Evolutionary conservation across 352 stramenopile genomes (phyloP), one percentile per base, ranked within the genome.

Genomic region (Phytopythium chamaehyphon): DNA sequence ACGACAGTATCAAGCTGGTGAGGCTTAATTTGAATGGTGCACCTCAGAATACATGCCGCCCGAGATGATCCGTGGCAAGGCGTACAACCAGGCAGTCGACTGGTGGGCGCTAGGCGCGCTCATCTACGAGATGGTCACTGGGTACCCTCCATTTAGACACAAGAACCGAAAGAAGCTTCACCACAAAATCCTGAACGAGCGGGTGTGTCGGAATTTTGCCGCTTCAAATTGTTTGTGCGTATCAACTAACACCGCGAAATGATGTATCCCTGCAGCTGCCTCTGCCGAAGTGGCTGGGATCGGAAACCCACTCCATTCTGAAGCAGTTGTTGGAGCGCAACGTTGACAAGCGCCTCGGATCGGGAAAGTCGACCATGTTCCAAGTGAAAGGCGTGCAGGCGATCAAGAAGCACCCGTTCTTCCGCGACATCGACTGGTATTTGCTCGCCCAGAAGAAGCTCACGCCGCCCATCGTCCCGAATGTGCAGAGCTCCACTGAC

Each of bases 291-390:
- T 96, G 79, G 72, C 78, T 95, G 55, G 65, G 81, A 0, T 55
- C 82, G 8, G 80, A 93, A 15, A 95, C 91, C 11, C 95, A 96
- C 61, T 98, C 96, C 24, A 86, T 99, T 42, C 51, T 99, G 16
- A 98, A 98, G 71, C 95, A 97, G 37, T 65, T 99, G 15, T 73
- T 99, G 16, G 96, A 99, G 72, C 81, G 95, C 51, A 97, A 98
- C 66, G 90, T 97, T 0, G 82, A 93, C 46, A 96, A 98, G 58
- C 83, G 97, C 21, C 73, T 99, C 6, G 96, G 95, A 36, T 93
- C 87, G 7, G 76, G 92, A 22, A 97, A 96, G 62, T 92, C 86
- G 28, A 98, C 93, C 6, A 99, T 99, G 94, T 99, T 99, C 74
- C 83, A 98, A 63, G 86, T 99, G 19, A 97, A 97, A 60, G 97